Percentiles rank a stretch among this genome's conserved stretches.
These are phyloP conservation scores for Spirogloea muscicola DNA, from an alignment of 139 green algal species.

Conservation along the genomic window DNA sequence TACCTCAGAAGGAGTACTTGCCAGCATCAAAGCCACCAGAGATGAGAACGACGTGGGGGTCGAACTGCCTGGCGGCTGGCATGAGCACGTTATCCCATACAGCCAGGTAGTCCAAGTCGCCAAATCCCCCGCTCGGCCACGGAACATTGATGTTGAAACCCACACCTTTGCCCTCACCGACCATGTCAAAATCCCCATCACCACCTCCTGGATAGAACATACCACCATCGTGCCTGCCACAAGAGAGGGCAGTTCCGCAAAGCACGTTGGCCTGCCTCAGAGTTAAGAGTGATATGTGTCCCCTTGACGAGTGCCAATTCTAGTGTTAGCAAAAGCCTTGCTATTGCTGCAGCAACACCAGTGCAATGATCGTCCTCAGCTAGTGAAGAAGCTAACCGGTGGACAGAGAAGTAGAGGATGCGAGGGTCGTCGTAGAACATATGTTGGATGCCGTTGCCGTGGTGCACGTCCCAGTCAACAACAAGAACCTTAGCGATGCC, in stretches of 20 bases:
- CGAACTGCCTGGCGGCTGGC: slow-evolving; percentile 63
- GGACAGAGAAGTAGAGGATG: slow-evolving; percentile 74
- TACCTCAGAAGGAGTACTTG: too few relatives aligned
- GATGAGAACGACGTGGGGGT: slow-evolving; percentile 75
- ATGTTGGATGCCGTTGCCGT: slow-evolving; percentile 76
- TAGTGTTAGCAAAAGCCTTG: too few relatives aligned
- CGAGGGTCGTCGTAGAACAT: slow-evolving; percentile 65
- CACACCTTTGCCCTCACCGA: slow-evolving; percentile 15
- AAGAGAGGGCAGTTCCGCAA: background rate
- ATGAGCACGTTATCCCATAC: slow-evolving; percentile 63
- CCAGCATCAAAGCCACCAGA: slow-evolving; percentile 59
- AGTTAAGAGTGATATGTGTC: too few relatives aligned
- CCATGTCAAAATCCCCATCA: slow-evolving; percentile 27
- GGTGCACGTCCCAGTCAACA: slow-evolving; percentile 79
- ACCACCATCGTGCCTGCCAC: slow-evolving; percentile 38
- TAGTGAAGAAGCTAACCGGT: slow-evolving; percentile 50
- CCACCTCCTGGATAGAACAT: slow-evolving; percentile 23
- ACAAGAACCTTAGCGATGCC: slow-evolving; percentile 61
- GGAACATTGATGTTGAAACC: slow-evolving; percentile 52
- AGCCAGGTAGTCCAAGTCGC: slow-evolving; percentile 46
- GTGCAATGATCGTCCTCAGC: too few relatives aligned
- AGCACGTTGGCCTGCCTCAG: too few relatives aligned
- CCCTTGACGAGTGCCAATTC: too few relatives aligned
- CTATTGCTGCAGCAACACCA: too few relatives aligned
- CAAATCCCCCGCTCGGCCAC: slow-evolving; percentile 17